These are phyloP conservation scores for Phytophthora sp. DNA, from an alignment of 352 stramenopile species.

Conservation along the genomic window DNA sequence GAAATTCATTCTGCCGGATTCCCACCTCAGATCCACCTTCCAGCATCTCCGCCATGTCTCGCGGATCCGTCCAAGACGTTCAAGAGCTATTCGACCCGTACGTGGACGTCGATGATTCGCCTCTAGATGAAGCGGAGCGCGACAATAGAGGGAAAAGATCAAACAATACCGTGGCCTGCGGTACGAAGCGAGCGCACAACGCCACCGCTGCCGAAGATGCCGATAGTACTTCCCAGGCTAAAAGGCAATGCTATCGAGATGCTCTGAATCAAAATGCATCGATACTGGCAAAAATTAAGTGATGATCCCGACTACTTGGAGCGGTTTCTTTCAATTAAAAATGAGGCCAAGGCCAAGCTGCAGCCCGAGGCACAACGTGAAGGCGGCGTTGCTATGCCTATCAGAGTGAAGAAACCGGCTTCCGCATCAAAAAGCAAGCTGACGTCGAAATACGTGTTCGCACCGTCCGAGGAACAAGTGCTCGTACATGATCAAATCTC, in stretches of 20 bases:
- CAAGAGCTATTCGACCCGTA: conserved; percentile 12
- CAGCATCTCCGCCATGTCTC: not conserved
- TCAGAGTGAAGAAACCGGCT: not conserved
- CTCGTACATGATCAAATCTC: conserved; percentile 4
- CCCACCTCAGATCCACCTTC: not conserved
- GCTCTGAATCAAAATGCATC: conserved; percentile 10
- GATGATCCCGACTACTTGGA: conserved; percentile 8
- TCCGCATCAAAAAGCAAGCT: not conserved
- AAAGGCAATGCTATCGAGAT: not conserved
- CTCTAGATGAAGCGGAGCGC: not conserved
- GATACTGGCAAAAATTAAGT: conserved; percentile 6
- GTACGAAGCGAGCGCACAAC: not conserved
- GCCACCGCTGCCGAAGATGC: not conserved
- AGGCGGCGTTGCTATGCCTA: not conserved
- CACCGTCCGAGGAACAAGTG: conserved; percentile 4
- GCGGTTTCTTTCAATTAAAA: not conserved
- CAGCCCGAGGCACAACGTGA: not conserved
- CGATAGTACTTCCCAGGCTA: not conserved
- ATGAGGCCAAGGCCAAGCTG: not conserved
- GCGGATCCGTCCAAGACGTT: not conserved
- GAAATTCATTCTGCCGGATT: not conserved
- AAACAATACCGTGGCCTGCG: not conserved
- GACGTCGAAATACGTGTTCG: conserved; percentile 15
- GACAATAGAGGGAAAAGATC: not conserved
- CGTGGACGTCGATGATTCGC: not conserved